These are phyloP conservation scores for Ogataea paradorogensis DNA, from an alignment of 805 yeast genomes.

Conservation along the genomic window DNA sequence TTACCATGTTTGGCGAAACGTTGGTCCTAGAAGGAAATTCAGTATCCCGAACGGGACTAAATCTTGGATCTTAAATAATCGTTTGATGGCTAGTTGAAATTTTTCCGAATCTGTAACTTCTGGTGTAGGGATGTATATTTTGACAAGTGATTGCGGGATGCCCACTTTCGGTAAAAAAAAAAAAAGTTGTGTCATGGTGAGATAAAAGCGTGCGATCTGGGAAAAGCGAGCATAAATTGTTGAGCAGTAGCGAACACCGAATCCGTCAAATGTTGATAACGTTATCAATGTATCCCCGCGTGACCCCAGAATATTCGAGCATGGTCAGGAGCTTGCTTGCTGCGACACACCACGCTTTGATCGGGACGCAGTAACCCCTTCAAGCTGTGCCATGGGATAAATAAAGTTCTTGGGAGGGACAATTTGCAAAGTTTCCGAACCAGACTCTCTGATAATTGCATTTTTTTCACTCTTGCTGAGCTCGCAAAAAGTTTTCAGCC, in stretches of 20 bases:
- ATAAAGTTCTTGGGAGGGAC: background rate
- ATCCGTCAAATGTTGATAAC: no score
- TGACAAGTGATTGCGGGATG: no score
- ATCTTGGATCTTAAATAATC: background rate
- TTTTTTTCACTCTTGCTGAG: no score
- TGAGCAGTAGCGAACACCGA: no score
- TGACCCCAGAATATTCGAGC: background rate
- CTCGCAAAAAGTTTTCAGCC: no score
- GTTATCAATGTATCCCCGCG: no score
- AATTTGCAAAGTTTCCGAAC: background rate
- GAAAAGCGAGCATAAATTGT: no score
- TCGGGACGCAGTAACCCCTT: background rate
- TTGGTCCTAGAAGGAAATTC: background rate
- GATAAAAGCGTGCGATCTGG: no score
- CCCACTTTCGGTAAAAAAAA: no score
- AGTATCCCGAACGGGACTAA: background rate
- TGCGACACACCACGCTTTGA: background rate
- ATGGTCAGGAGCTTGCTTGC: background rate
- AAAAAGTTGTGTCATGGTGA: no score
- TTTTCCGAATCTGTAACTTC: conserved; percentile 1
- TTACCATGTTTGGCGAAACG: conserved; percentile 4
- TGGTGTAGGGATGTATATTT: conserved; percentile 5
- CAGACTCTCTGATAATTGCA: background rate
- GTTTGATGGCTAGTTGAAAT: conserved; percentile 4
- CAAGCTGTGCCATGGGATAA: background rate